phyloP scores from a whole-genome alignment of 257 asterid species.

The Lavandula angustifolia region DNA sequence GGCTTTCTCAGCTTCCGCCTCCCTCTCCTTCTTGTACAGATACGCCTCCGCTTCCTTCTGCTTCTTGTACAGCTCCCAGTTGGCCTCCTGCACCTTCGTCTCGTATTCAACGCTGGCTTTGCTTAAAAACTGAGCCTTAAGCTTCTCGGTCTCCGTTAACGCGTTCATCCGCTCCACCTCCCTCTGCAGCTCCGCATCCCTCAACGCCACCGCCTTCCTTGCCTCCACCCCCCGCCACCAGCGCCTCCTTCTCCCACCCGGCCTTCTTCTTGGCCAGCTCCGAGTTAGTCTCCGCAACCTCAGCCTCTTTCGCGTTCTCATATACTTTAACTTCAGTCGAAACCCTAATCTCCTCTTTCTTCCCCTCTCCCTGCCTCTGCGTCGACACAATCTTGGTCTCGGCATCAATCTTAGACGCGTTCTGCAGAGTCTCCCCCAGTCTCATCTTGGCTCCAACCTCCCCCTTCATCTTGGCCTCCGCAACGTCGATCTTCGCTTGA shows the following conservation, averaged over 20 bases:
- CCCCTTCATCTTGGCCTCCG: slow-evolving; percentile 73
- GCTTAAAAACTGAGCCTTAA: background rate
- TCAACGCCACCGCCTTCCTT: slow-evolving; percentile 20
- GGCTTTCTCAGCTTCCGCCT: slow-evolving; percentile 31
- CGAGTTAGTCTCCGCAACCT: slow-evolving; percentile 54
- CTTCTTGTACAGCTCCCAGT: slow-evolving; percentile 67
- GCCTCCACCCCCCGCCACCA: too few relatives aligned
- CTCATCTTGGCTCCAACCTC: slow-evolving; percentile 55
- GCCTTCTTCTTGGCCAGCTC: slow-evolving; percentile 44
- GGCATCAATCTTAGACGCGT: slow-evolving; percentile 63
- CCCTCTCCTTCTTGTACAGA: too few relatives aligned
- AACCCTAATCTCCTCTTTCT: slow-evolving; percentile 38
- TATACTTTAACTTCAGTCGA: slow-evolving; percentile 41
- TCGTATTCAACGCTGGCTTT: slow-evolving; percentile 68
- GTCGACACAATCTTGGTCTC: slow-evolving; percentile 58
- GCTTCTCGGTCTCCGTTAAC: slow-evolving; percentile 52
- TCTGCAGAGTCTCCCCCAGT: slow-evolving; percentile 55
- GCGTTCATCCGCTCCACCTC: slow-evolving; percentile 67
- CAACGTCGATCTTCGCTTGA: slow-evolving; percentile 59
- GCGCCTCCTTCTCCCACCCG: too few relatives aligned
- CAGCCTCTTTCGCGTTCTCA: slow-evolving; percentile 38
- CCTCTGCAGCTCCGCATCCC: slow-evolving; percentile 64
- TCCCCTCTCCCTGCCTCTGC: slow-evolving; percentile 58
- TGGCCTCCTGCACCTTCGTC: slow-evolving; percentile 71
- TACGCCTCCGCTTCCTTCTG: slow-evolving; percentile 36